phyloP scores from a whole-genome alignment of 306 rosid species.

The Cucumis melo region DNA sequence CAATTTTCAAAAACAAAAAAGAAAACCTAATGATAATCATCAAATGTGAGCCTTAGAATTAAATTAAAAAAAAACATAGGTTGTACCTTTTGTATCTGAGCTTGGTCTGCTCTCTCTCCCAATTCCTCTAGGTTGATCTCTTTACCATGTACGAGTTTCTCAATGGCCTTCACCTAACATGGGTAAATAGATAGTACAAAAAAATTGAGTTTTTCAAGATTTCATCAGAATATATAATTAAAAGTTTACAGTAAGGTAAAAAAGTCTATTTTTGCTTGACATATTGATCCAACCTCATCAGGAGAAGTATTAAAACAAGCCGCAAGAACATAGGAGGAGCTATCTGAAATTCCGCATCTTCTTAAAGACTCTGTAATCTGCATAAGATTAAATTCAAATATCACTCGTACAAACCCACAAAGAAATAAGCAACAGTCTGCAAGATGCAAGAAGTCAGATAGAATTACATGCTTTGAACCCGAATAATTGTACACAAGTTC shows the following conservation, averaged over 20 bases:
- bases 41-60: background rate
- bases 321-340: conserved; percentile 59
- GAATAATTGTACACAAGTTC: conserved; percentile 90
- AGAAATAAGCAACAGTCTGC: conserved; percentile 2
- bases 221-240: background rate
- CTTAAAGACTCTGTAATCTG: conserved; percentile 86
- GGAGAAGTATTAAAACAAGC: conserved; percentile 63
- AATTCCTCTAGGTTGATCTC: conserved; percentile 63
- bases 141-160: conserved; percentile 53
- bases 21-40: too few species aligned
- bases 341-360: conserved; percentile 72
- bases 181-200: background rate
- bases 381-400: conserved; percentile 10
- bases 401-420: conserved; percentile 11
- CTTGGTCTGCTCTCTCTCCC: conserved; percentile 52
- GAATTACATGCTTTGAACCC: conserved; percentile 78
- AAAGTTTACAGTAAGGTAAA: background rate
- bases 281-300: conserved; percentile 42
- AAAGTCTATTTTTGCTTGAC: background rate
- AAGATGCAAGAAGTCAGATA: background rate
- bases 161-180: conserved; percentile 42
- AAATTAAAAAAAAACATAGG: background rate
- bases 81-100: conserved; percentile 64
- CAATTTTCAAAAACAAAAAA: too few species aligned
- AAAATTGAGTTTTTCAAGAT: background rate